Evolutionary conservation across 2,329 filamentous ascomycete genomes (phyloP).

Genomic region (Aspergillus pseudoviridinutans): DNA sequence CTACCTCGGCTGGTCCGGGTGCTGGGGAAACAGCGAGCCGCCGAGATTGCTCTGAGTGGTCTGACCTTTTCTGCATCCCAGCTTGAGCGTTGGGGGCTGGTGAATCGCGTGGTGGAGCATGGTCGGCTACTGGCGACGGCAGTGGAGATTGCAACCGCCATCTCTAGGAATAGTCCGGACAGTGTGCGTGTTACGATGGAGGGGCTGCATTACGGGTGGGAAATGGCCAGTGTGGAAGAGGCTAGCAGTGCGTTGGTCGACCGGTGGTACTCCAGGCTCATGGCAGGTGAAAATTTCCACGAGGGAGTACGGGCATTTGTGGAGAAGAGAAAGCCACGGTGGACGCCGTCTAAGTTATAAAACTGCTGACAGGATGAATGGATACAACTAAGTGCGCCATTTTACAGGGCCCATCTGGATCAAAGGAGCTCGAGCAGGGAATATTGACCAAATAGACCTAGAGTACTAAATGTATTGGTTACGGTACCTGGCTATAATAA

Average conservation of each 20-base stretch:
- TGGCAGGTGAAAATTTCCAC: slow-evolving; percentile 64
- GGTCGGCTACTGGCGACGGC: slow-evolving; percentile 38
- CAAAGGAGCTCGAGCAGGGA: no score
- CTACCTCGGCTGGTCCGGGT: slow-evolving; percentile 63
- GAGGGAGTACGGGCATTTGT: slow-evolving; percentile 72
- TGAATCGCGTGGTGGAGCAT: slow-evolving; percentile 60
- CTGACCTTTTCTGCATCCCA: slow-evolving; percentile 56
- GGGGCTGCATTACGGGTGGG: slow-evolving; percentile 68
- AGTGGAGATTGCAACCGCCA: slow-evolving; percentile 55
- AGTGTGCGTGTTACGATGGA: slow-evolving; percentile 66
- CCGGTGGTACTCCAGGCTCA: slow-evolving; percentile 56
- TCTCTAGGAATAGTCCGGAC: slow-evolving; percentile 67
- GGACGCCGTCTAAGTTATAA: slow-evolving; percentile 43
- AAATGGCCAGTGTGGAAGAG: slow-evolving; percentile 60
- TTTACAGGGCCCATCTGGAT: no score
- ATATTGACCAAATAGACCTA: no score
- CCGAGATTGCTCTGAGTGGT: slow-evolving; percentile 67
- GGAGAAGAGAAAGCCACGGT: slow-evolving; percentile 65
- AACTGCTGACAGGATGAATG: no score
- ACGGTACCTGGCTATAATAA: not conserved
- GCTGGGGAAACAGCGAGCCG: slow-evolving; percentile 65
- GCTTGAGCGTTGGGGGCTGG: slow-evolving; percentile 62
- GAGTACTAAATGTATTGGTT: no score
- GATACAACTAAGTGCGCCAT: no score
- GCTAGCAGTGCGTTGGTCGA: slow-evolving; percentile 56